Evolutionary conservation across 2,329 filamentous ascomycete species (phyloP), one percentile per base, ranked within the genome.

Genomic region (Macroventuria anomochaeta): DNA sequence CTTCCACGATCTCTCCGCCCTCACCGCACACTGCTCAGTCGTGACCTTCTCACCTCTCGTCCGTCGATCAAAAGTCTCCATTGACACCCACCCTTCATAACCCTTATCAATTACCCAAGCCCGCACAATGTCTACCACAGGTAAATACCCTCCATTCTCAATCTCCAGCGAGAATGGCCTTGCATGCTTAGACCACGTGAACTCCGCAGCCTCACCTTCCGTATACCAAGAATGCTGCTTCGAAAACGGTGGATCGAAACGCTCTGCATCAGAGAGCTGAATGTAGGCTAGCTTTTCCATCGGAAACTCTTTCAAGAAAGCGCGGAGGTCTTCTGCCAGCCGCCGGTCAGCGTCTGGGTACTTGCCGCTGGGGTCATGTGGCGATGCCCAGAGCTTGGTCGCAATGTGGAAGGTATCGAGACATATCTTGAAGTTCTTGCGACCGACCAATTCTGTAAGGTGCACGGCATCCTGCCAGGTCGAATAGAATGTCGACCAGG

Each of bases 401-500:
- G 58, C 62, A 50, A 91, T 86, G 71, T 91, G 89, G 75, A 90
- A 92, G 0, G 86, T 89, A 73, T 92, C 88, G 17, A 91, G 78
- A 67, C 88, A 90, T 32, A 90, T 75, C 3, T 88, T 88, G 64
- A 92, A 90, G 72, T 91, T 92, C 8, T 80, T 74, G 5, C 86
- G 72, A 70, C 89, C 78, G 20, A 91, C 87, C 5, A 75, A 75
- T 58, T 79, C 71, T 0, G 90, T 83, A 1, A 90, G 75, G 1
- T 85, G 82, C 84, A 87, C 91, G 53, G 81, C 82, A 13, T 77
- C 75, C 69, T 91, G 87, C 89, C 89, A 92, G 0, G 80, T 85
- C 66, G 89, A 80, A 51, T 85, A 76, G 46, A 83, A 79, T 0
- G 86, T 89, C 5, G 86, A 88, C 83, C 85, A 92, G 59, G 82